phyloP scores from a whole-genome alignment of 805 yeast genomes.

The Cyberlindnera samutprakarnensis region DNA sequence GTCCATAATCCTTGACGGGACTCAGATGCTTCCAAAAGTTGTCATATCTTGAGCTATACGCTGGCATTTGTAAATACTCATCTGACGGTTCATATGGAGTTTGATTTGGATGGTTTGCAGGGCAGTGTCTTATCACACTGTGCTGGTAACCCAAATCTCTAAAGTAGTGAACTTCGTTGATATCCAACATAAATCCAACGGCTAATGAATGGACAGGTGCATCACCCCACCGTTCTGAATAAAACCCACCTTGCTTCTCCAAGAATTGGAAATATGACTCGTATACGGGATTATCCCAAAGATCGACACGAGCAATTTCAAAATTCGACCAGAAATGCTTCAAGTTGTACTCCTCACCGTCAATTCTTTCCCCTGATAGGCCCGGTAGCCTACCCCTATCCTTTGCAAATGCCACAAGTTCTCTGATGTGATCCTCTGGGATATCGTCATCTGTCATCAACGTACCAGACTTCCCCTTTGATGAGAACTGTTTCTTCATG shows the following conservation, averaged over 20 bases:
- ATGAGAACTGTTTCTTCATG: too few relatives aligned
- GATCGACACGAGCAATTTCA: constrained; percentile 78
- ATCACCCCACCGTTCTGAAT: constrained; percentile 94
- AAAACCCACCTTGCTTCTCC: constrained; percentile 76
- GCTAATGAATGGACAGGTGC: constrained; percentile 93
- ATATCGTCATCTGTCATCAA: constrained; percentile 16
- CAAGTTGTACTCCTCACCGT: constrained; percentile 61
- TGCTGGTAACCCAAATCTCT: constrained; percentile 90
- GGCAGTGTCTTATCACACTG: constrained; percentile 78
- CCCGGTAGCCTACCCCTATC: constrained; percentile 24
- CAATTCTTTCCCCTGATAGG: constrained; percentile 47
- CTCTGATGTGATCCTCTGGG: constrained; percentile 26
- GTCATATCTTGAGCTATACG: constrained; percentile 15
- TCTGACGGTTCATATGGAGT: constrained; percentile 31
- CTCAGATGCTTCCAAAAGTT: constrained; percentile 25
- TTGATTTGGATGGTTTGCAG: constrained; percentile 53
- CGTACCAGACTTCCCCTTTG: not conserved
- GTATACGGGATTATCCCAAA: constrained; percentile 62
- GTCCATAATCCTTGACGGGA: constrained; percentile 36
- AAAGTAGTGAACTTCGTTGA: constrained; percentile 77
- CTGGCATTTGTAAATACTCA: constrained; percentile 22
- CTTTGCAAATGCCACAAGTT: constrained; percentile 31
- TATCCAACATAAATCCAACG: constrained; percentile 62
- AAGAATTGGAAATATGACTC: constrained; percentile 58
- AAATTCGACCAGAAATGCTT: constrained; percentile 94